Evolutionary conservation across 2,329 filamentous ascomycete species (phyloP), one percentile per base, ranked within the genome.

Genomic region (Microdochium paspali): DNA sequence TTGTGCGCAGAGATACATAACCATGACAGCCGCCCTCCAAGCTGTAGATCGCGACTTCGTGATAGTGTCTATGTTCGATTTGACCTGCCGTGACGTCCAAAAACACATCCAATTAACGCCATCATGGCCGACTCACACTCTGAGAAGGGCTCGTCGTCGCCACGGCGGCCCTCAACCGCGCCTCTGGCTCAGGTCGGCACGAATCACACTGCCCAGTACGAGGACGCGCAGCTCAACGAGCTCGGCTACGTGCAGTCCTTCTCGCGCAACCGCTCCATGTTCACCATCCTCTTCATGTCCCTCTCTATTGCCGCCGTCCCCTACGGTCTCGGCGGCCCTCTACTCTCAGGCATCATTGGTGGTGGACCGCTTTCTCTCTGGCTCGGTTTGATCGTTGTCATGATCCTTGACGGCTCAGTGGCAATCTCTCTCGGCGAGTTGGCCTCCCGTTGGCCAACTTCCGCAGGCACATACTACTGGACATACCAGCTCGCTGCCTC

Each of bases 201-300:
- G 15, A 15, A 40, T 20, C 13, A 40, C 3, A 21, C 35, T 4
- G 35, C 35, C 35, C 20, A 20, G 10, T 3, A 7, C 18, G 35
- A 40, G 18, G 35, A 20, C 35, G 15, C 23, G 3, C 35, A 58
- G 45, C 54, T 68, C 44, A 62, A 57, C 20, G 48, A 60, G 18
- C 64, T 82, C 21, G 77, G 79, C 24, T 84, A 84, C 62, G 74
- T 70, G 48, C 70, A 75, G 4, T 76, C 80, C 55, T 64, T 84
- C 18, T 65, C 61, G 20, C 72, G 77, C 21, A 83, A 82, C 51
- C 71, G 80, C 26, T 81, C 78, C 0, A 70, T 82, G 55, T 68
- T 74, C 51, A 81, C 77, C 0, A 64, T 84, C 1, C 66, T 82
- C 12, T 83, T 82, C 58, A 78, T 82, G 59, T 74, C 74, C 0